Evolutionary conservation across 305 asterid species (phyloP).

Genomic region (Plantago rigida): DNA sequence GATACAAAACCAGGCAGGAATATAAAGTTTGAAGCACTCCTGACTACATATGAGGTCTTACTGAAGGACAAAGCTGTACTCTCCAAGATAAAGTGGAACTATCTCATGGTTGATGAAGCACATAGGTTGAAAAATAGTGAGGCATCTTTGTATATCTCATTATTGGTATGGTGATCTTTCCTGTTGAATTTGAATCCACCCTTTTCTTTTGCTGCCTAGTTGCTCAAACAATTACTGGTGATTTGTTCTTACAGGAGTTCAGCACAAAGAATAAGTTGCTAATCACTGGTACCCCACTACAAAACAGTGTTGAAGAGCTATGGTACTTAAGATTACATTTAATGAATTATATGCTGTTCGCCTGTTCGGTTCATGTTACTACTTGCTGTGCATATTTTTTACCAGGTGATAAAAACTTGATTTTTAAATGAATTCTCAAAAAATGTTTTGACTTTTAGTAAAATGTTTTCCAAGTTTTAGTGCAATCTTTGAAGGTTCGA

Average conservation of each 20-base stretch:
- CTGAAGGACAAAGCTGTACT: constrained; percentile 88
- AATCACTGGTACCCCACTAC: constrained; percentile 96
- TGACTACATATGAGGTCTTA: constrained; percentile 92
- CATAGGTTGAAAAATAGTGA: constrained; percentile 96
- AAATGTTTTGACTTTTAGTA: background rate
- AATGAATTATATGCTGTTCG: constrained; percentile 13
- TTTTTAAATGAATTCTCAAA: background rate
- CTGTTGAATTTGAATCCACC: constrained; percentile 20
- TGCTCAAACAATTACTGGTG: constrained; percentile 20
- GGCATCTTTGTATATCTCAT: constrained; percentile 80
- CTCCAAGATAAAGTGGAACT: constrained; percentile 92
- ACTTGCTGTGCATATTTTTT: background rate
- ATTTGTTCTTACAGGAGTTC: constrained; percentile 60
- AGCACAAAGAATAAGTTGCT: constrained; percentile 96
- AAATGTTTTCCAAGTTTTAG: background rate
- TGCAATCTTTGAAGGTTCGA: background rate
- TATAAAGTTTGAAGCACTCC: constrained; percentile 70
- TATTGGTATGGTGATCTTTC: constrained; percentile 45
- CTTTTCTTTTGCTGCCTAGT: constrained; percentile 16
- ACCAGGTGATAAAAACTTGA: background rate
- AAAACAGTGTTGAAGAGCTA: constrained; percentile 97
- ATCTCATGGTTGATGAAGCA: constrained; percentile 99
- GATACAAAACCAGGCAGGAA: constrained; percentile 65
- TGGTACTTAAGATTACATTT: constrained; percentile 44
- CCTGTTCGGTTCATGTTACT: constrained; percentile 1